Evolutionary conservation across 768 basidiomycete genomes (phyloP), one percentile per base, ranked within the genome.

Genomic region (Gloeopeniophorella convolvens): DNA sequence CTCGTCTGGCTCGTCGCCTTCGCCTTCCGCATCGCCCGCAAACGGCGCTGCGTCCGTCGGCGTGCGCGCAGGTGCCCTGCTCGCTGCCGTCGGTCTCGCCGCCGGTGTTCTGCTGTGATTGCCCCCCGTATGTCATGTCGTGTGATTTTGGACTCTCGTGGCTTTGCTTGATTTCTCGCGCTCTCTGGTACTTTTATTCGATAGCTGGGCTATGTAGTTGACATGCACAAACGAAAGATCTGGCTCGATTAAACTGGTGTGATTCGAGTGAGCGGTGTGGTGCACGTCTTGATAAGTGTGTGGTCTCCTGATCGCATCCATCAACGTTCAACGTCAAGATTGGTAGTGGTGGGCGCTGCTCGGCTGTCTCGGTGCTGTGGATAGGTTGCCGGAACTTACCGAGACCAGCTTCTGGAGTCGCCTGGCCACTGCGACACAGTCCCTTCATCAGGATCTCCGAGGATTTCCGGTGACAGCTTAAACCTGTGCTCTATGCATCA

Each of bases 201-300:
- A 48, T 56, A 56, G 55, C 55, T 56, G 55, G 55, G 55, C 55
- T 56, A 56, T 37, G 46, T 56, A 56, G 41, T n/a, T 48, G 55
- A 45, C 41, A 36, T 2, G 23, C 34, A 53, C 20, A 45, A 45
- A 39, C 23, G 52, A 56, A 39, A 16, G 51, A 42, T 30, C 27
- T 47, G 33, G 45, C 35, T 47, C 34, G 34, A 26, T 16, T 20
- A 18, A 16, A 3, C 3, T 16, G 4, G 35, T 37, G 12, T 37
- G 34, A 18, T 28, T 11, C 23, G 39, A 15, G 23, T 13, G 21
- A 20, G 37, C n/a, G 37, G 24, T 24, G n/a, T n/a, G n/a, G n/a
- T n/a, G n/a, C n/a, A n/a, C n/a, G n/a, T n/a, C n/a, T n/a, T n/a
- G n/a, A n/a, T n/a, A n/a, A n/a, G n/a, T n/a, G n/a, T n/a, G n/a